Evolutionary conservation across 306 rosid species (phyloP).

Genomic region (Sicyos baderoa): DNA sequence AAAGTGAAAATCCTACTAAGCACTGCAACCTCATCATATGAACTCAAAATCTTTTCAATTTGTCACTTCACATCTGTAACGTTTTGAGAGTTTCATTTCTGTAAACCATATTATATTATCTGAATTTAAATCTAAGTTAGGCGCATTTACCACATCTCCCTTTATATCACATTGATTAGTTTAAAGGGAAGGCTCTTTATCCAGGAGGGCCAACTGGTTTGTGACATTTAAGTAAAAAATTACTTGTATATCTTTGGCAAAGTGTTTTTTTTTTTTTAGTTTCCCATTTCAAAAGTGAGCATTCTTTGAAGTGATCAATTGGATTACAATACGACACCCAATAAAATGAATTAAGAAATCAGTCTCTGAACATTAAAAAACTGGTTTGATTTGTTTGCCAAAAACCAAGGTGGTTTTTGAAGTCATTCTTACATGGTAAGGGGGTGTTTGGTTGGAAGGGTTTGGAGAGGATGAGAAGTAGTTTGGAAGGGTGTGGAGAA

Average conservation of each 20-base stretch:
- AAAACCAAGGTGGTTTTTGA: conserved; percentile 7
- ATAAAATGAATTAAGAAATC: not conserved
- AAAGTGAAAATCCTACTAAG: conserved; percentile 8
- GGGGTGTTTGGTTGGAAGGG: no score
- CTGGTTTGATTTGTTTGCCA: not conserved
- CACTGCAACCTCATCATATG: not conserved
- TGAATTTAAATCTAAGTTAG: conserved; percentile 10
- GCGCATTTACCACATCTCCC: conserved; percentile 9
- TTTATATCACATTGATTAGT: conserved; percentile 1
- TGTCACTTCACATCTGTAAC: not conserved
- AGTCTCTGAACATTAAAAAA: not conserved
- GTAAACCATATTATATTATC: not conserved
- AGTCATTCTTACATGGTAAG: not conserved
- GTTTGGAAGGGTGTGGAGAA: no score
- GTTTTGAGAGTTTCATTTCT: not conserved
- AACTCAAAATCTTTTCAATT: not conserved
- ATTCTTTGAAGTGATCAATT: no score
- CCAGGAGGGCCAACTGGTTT: not conserved
- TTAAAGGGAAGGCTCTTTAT: conserved; percentile 3
- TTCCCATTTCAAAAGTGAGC: no score
- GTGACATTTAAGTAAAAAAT: no score
- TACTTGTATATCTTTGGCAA: no score
- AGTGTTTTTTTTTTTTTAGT: no score
- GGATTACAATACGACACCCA: conserved; percentile 4
- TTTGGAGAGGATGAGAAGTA: no score